Conservation (phyloP, 352 stramenopile species). For the Thalassiosira pacifica region DNA sequence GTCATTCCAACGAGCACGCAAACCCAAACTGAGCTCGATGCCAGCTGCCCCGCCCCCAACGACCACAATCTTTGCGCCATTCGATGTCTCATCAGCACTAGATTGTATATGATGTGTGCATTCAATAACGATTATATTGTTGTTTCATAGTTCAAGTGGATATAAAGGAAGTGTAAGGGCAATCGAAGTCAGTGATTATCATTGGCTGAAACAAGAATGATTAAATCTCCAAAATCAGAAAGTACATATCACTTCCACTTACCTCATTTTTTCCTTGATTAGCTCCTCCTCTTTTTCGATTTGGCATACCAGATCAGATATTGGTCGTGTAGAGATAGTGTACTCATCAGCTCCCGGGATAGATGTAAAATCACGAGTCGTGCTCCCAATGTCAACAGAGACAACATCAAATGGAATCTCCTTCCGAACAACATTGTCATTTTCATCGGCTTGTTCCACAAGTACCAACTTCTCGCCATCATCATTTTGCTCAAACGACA, state of each 20-base stretch:
- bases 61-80: constrained; percentile 67
- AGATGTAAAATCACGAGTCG: constrained; percentile 68
- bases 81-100: background rate
- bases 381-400: constrained; percentile 83
- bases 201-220: too few species aligned
- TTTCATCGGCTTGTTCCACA: constrained; percentile 27
- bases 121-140: too few species aligned
- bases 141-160: too few species aligned
- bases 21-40: constrained; percentile 81
- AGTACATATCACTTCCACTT: constrained; percentile 10
- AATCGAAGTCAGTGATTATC: too few species aligned
- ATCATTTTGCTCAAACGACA: constrained; percentile 69
- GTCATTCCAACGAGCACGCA: constrained; percentile 69
- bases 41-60: constrained; percentile 82
- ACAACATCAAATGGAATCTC: constrained; percentile 77
- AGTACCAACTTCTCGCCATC: constrained; percentile 2
- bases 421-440: constrained; percentile 24
- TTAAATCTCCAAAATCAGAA: too few species aligned
- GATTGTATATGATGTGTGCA: too few species aligned
- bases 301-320: constrained; percentile 74
- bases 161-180: too few species aligned
- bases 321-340: constrained; percentile 83
- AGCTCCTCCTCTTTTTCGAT: constrained; percentile 66
- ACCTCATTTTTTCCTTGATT: constrained; percentile 50
- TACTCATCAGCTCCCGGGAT: constrained; percentile 71